Evolutionary conservation across 106 monocot genomes (phyloP), one percentile per base, ranked within the genome.

Genomic region (Platanthera zijinensis): DNA sequence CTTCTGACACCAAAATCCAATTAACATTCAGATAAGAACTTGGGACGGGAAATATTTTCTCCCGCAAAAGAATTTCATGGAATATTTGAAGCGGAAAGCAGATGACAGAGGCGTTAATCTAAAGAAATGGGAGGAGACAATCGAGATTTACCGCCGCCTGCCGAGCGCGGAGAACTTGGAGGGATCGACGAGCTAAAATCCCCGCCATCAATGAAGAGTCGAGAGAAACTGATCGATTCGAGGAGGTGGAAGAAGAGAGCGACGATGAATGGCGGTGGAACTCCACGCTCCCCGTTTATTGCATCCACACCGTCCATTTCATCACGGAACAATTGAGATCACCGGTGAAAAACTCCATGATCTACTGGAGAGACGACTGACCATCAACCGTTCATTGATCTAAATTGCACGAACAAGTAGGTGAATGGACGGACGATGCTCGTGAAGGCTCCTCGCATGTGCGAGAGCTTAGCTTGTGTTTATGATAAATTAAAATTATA

Each of bases 171-270:
- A 70, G 48, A 70, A 18, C 70, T 48, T 70, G 47, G 14, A 70
- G 14, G 10, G 70, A 70, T 9, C 70, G 70, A 70, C 70, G 70
- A 70, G 70, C 70, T 48, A 70, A 48, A 48, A 70, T 70, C 17
- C 45, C 48, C 48, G 70, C 70, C 70, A 70, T 70, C 47, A 47
- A 48, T 11, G 70, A 48, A 7, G 15, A 46, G 14, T 69, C 30
- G 32, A 39, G 39, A 66, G 30, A 67, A 32, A 67, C 0, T 32
- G 67, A 7, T 21, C 63, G 63, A 21, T 63, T 14, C 19, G 63
- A 21, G 19, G 63, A 6, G 22, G 63, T n/a, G 5, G 69, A 64
- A 46, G 69, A 46, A 69, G 64, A 64, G 4, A 6, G 6, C 64
- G 64, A 13, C 1, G 30, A 25, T 28, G 28, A 28, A 30, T 7